Evolutionary conservation across 192 early-diverging fungal genomes (phyloP).

Genomic region (Chytriomyces confervae): DNA sequence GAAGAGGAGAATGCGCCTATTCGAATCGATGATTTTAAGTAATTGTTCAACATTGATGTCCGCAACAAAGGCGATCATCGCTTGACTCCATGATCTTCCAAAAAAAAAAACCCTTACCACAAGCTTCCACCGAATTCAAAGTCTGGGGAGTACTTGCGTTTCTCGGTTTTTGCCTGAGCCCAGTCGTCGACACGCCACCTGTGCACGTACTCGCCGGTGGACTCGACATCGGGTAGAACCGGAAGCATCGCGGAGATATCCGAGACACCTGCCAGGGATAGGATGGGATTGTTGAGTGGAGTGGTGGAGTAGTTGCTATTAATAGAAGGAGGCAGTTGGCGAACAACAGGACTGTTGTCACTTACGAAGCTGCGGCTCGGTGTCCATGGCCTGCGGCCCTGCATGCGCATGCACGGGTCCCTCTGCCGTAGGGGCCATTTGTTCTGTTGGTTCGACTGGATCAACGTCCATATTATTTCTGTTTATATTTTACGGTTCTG

Average conservation of each 20-base stretch:
- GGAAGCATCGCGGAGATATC: constrained; percentile 27
- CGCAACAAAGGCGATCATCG: neutral
- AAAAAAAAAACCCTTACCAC: constrained; percentile 40
- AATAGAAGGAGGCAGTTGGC: no score
- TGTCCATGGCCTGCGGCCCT: no score
- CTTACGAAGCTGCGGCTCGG: no score
- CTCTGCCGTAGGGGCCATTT: no score
- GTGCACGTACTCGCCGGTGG: constrained; percentile 30
- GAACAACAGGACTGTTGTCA: no score
- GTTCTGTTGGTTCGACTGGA: no score
- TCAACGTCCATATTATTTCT: no score
- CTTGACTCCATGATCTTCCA: neutral
- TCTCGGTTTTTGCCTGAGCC: constrained; percentile 23
- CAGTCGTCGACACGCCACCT: constrained; percentile 48
- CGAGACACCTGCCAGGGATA: neutral
- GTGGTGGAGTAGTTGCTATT: no score
- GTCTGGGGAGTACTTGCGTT: constrained; percentile 40
- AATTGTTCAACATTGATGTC: neutral
- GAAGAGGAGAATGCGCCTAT: constrained; percentile 89
- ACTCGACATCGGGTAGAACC: constrained; percentile 24
- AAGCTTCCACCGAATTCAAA: constrained; percentile 46
- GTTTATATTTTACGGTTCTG: no score
- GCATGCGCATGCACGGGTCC: no score
- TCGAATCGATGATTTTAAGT: neutral
- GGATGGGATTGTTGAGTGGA: no score